Evolutionary conservation across 2,329 filamentous ascomycete species (phyloP).

Genomic region (Rhinocladiella mackenziei): DNA sequence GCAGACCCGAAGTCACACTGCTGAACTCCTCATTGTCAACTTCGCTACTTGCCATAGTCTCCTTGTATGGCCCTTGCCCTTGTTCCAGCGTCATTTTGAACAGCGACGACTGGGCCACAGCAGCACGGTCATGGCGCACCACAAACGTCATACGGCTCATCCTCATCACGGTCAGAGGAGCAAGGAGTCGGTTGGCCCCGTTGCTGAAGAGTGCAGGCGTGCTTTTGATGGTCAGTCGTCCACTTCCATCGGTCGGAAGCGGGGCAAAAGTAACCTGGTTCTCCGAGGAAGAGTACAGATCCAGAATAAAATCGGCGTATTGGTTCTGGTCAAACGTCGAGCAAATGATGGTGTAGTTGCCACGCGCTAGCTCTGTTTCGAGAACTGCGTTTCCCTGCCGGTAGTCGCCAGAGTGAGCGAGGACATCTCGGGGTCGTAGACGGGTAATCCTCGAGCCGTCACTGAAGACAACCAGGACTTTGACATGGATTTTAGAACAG

Average conservation of each 20-base stretch:
- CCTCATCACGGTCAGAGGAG: constrained; percentile 48
- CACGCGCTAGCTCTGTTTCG: constrained; percentile 61
- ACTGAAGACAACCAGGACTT: constrained; percentile 59
- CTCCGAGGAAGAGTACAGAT: constrained; percentile 50
- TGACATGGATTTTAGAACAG: constrained; percentile 70
- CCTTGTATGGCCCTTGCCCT: constrained; percentile 66
- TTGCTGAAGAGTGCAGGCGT: constrained; percentile 49
- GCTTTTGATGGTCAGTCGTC: constrained; percentile 62
- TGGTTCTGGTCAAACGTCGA: constrained; percentile 39
- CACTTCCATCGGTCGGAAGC: constrained; percentile 70
- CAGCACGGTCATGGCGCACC: constrained; percentile 41
- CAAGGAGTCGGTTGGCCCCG: constrained; percentile 52
- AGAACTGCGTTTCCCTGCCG: constrained; percentile 72
- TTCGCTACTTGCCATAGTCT: constrained; percentile 52
- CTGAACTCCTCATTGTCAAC: constrained; percentile 67
- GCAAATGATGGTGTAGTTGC: constrained; percentile 55
- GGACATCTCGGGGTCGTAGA: constrained; percentile 69
- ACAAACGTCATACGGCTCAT: constrained; percentile 62
- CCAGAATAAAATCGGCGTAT: constrained; percentile 67
- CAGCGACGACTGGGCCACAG: constrained; percentile 36
- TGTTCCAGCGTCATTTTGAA: constrained; percentile 70
- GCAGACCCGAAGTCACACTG: constrained; percentile 62
- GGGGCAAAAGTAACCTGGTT: constrained; percentile 36
- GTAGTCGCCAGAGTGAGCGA: constrained; percentile 84
- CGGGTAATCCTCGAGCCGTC: constrained; percentile 64